A percentile compares a stretch with the other conserved stretches of the same genome.
These are phyloP conservation scores for Iodosphaeria phyllophila DNA, from an alignment of 2,329 filamentous ascomycete genomes.

Conservation along the genomic window DNA sequence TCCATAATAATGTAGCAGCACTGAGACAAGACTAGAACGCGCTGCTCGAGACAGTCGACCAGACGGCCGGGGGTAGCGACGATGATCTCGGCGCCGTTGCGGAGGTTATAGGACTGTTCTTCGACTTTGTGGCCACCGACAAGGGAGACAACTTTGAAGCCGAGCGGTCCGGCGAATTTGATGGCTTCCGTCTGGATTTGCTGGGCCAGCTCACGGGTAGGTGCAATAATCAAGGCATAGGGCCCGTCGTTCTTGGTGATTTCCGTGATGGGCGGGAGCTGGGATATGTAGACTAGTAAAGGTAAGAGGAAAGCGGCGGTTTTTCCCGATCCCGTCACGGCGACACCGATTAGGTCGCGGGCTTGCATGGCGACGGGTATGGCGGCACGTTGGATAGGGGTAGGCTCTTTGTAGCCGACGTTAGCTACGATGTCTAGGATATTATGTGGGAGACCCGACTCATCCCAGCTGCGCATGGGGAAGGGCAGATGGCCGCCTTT, in stretches of 20 bases:
- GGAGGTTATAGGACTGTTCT: conserved; percentile 76
- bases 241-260: conserved; percentile 84
- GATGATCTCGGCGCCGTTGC: conserved; percentile 90
- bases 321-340: conserved; percentile 95
- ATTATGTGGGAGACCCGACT: conserved; percentile 60
- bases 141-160: conserved; percentile 89
- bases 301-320: conserved; percentile 90
- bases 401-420: conserved; percentile 83
- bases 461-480: conserved; percentile 86
- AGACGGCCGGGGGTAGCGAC: conserved; percentile 97
- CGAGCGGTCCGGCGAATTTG: conserved; percentile 79
- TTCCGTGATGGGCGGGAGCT: conserved; percentile 70
- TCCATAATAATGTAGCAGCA: conserved; percentile 99
- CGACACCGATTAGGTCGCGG: conserved; percentile 93
- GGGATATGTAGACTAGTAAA: conserved; percentile 82
- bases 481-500: conserved; percentile 87
- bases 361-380: conserved; percentile 90
- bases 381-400: conserved; percentile 79
- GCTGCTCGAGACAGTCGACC: conserved; percentile 88
- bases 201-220: conserved; percentile 91
- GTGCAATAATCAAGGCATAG: conserved; percentile 91
- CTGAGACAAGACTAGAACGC: conserved; percentile 80
- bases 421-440: conserved; percentile 66
- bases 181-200: conserved; percentile 89
- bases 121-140: conserved; percentile 95